phyloP scores from a whole-genome alignment of 352 stramenopile genomes.

The Phytophthora meadii region DNA sequence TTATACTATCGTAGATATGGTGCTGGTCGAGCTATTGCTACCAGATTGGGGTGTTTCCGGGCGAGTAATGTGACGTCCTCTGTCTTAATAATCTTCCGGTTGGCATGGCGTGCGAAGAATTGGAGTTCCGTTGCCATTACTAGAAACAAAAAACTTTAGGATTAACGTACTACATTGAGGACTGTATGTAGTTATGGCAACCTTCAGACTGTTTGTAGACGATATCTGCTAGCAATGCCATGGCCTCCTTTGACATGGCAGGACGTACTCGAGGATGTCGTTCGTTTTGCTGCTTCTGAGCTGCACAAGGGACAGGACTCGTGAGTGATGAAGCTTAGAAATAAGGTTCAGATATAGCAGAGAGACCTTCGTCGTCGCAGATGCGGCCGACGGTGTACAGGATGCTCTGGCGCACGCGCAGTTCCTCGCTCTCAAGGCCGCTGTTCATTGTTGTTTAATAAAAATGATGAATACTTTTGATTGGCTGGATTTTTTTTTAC shows the following conservation, averaged over 20 bases:
- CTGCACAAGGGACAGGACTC: constrained; percentile 21
- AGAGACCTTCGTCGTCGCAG: constrained; percentile 66
- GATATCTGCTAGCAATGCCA: constrained; percentile 71
- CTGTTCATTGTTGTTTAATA: constrained; percentile 1
- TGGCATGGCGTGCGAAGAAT: constrained; percentile 76
- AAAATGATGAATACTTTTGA: neutral
- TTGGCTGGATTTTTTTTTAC: constrained; percentile 3
- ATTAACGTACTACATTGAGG: neutral
- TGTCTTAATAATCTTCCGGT: constrained; percentile 75
- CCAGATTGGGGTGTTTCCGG: constrained; percentile 66
- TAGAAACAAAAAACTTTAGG: constrained; percentile 21
- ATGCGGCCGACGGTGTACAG: constrained; percentile 76
- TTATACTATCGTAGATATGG: too few relatives aligned
- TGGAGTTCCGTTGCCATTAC: constrained; percentile 80
- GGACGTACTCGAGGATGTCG: constrained; percentile 46
- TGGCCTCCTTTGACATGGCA: constrained; percentile 65
- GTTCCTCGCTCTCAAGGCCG: constrained; percentile 38
- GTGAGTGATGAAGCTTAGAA: neutral
- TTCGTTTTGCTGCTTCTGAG: constrained; percentile 61
- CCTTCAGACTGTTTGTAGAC: constrained; percentile 71
- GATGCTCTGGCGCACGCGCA: constrained; percentile 83
- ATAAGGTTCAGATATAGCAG: neutral
- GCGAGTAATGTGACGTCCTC: constrained; percentile 75
- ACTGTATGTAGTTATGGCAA: constrained; percentile 6
- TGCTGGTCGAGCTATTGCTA: constrained; percentile 12